A percentile compares a stretch with the other conserved stretches of the same genome.
Evolutionary conservation across 2,329 filamentous ascomycete genomes (phyloP).

Genomic region (Ophioceras dolichostomum): DNA sequence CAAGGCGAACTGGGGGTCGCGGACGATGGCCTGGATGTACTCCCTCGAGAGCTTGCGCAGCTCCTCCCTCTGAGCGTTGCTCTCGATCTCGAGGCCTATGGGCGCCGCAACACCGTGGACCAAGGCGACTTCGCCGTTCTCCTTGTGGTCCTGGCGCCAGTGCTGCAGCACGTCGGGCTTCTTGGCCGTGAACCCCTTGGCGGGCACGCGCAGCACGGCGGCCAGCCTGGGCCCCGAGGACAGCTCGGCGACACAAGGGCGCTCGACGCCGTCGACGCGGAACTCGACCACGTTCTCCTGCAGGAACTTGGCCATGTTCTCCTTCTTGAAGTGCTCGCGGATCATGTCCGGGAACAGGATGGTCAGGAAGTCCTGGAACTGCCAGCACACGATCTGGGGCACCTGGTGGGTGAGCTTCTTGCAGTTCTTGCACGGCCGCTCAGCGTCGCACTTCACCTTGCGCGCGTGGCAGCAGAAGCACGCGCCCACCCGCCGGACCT

Average conservation of each 20-base stretch:
- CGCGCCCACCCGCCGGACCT: conserved; percentile 40
- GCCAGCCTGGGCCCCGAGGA: conserved; percentile 32
- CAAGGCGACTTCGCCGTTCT: conserved; percentile 24
- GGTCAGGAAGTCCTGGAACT: conserved; percentile 41
- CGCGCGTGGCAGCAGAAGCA: conserved; percentile 49
- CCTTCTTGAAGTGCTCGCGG: conserved; percentile 35
- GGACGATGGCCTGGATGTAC: conserved; percentile 34
- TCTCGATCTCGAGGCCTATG: conserved; percentile 35
- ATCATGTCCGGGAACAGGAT: conserved; percentile 41
- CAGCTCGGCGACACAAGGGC: conserved; percentile 31
- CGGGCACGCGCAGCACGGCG: conserved; percentile 31
- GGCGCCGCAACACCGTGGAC: conserved; percentile 30
- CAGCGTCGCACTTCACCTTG: conserved; percentile 45
- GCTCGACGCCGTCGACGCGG: conserved; percentile 24
- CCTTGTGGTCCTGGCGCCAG: conserved; percentile 30
- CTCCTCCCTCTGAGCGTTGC: conserved; percentile 27
- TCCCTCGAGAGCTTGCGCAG: conserved; percentile 31
- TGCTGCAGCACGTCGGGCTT: conserved; percentile 35
- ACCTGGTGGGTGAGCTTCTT: conserved; percentile 35
- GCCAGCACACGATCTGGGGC: conserved; percentile 46
- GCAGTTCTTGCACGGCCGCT: conserved; percentile 44
- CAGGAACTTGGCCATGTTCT: conserved; percentile 35
- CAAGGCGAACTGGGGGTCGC: conserved; percentile 33
- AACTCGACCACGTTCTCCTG: conserved; percentile 35
- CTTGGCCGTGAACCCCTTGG: conserved; percentile 39